These are phyloP conservation scores for Neurospora sp. DNA, from an alignment of 2,329 filamentous ascomycete species.

Conservation along the genomic window DNA sequence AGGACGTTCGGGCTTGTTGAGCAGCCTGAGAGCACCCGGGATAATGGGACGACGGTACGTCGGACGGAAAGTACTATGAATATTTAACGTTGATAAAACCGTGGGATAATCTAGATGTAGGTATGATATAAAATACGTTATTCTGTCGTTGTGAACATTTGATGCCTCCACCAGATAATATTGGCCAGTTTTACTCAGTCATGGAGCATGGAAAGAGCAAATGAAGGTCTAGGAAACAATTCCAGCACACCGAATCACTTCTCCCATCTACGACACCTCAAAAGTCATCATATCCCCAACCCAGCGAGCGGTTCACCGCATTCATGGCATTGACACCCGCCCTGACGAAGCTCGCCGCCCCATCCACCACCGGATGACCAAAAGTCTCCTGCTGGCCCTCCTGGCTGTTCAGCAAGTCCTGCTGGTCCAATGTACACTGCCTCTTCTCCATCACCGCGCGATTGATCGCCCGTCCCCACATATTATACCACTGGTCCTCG, in stretches of 20 bases:
- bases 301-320: constrained; percentile 41
- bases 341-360: constrained; percentile 31
- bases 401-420: constrained; percentile 39
- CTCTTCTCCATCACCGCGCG: constrained; percentile 48
- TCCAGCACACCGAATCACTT: not conserved
- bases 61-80: too few species aligned
- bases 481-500: constrained; percentile 51
- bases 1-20: constrained; percentile 45
- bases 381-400: constrained; percentile 26
- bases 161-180: not conserved
- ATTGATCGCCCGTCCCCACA: constrained; percentile 51
- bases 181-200: not conserved
- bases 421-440: constrained; percentile 44
- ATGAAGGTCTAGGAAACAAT: not conserved
- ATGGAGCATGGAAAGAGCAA: too few species aligned
- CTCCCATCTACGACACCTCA: not conserved
- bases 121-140: not conserved
- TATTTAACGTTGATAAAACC: too few species aligned
- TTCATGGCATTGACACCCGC: constrained; percentile 42
- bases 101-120: not conserved
- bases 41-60: too few species aligned
- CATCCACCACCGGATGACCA: constrained; percentile 29
- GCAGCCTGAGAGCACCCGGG: not conserved
- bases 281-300: constrained; percentile 34
- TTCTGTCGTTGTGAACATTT: not conserved